A percentile compares a stretch with the other conserved stretches of the same genome.
phyloP scores from a whole-genome alignment of 1,284 basidiomycete species.

The Apiotrichum mycotoxinovorans region DNA sequence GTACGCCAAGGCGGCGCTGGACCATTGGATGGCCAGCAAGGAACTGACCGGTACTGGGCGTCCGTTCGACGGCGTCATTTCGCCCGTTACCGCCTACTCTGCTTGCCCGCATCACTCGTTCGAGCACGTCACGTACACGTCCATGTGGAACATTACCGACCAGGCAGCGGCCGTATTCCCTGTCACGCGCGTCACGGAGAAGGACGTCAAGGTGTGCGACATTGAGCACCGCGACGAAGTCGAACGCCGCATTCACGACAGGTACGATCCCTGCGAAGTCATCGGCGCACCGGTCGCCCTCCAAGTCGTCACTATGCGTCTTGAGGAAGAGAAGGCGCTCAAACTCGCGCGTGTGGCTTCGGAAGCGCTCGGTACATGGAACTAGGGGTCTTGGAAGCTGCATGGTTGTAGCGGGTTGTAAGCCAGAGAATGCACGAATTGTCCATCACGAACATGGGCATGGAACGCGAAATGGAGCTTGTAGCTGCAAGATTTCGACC shows the following conservation, averaged over 20 bases:
- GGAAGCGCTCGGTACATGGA: conserved; percentile 7
- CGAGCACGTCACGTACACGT: conserved; percentile 37
- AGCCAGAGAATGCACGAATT: too few relatives aligned
- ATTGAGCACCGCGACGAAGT: conserved; percentile 53
- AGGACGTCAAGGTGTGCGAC: conserved; percentile 41
- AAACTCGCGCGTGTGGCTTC: conserved; percentile 28
- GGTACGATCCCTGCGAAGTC: conserved; percentile 60
- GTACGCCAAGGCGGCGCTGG: conserved; percentile 31
- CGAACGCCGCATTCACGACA: conserved; percentile 57
- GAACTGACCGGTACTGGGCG: conserved; percentile 36
- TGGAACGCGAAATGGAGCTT: too few relatives aligned
- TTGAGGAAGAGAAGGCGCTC: conserved; percentile 54
- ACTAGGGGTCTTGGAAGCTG: too few relatives aligned
- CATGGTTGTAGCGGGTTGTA: conserved; percentile 2
- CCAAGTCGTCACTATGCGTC: conserved; percentile 65
- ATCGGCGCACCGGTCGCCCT: conserved; percentile 63
- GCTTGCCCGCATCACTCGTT: conserved; percentile 32
- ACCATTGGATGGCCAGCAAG: conserved; percentile 32
- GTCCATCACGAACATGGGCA: too few relatives aligned
- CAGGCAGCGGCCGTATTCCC: conserved; percentile 59
- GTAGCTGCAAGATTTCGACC: too few relatives aligned
- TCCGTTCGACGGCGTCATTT: conserved; percentile 40
- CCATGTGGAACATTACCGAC: conserved; percentile 41
- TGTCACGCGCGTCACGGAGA: conserved; percentile 58
- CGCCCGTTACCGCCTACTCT: conserved; percentile 29